Base-by-base conservation (phyloP, 345 rosid genomes). In the Reutealis trisperma region DNA sequence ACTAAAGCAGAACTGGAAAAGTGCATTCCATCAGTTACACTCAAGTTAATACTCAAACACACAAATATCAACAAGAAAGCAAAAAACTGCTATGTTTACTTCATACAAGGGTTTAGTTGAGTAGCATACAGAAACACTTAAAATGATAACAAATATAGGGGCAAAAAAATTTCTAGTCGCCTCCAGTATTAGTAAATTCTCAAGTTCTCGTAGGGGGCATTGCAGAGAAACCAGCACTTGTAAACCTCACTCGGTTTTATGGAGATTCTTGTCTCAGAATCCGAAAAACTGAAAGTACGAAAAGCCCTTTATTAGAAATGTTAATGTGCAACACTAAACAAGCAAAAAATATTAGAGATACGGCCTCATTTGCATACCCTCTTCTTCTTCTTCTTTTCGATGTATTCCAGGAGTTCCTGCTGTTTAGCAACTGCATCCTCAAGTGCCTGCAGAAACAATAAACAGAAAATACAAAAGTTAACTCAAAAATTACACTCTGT, bases 371-470 rank as follows among this genome's bases (percentile, higher is more conserved):
- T 54, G 37, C 63, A 12, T 54, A 75, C 79, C 62, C 30, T 77
- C 59, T 22, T 78, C 77, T 66, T 85, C 60, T 75, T 81, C 59
- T 82, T 85, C 81, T 82, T 85, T 16, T 83, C 88, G 16, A 83
- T 62, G 59, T 77, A 80, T 62, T 81, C 78, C 21, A 72, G n/a
- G 60, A 85, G 82, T 76, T 80, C 82, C 49, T 73, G 74, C 72
- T 85, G 88, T 70, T 82, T 82, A 27, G 75, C 77, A 51, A 78
- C 55, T 3, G 86, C 72, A 63, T 69, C 80, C 66, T 80, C 86
- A 51, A 85, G 84, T 32, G 91, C 87, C 98, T 94, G 82, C 69
- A 60, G 22, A 34, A 75, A 44, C 63, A 37, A 57, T 32, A 37
- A 19, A 12, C 21, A 55, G 1, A 15, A 63, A 49, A 24, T 54